Percentiles rank a stretch among this genome's conserved stretches.
phyloP scores from a whole-genome alignment of 2,329 filamentous ascomycete species.

The Colletotrichum sansevieriae region DNA sequence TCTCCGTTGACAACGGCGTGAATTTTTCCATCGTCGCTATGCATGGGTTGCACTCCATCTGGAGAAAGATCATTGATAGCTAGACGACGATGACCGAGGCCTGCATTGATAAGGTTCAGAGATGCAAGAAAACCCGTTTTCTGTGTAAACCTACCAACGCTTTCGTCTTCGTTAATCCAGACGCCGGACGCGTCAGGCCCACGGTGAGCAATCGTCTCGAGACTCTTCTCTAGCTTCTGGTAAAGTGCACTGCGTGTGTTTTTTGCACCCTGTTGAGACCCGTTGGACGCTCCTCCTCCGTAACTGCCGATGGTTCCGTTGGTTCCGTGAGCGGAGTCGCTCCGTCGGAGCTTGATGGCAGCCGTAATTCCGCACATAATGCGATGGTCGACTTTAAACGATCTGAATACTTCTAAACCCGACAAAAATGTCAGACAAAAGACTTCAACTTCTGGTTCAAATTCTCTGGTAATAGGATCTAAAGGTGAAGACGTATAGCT shows the following conservation, averaged over 20 bases:
- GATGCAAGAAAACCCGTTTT: not conserved
- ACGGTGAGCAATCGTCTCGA: constrained; percentile 46
- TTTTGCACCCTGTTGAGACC: not conserved
- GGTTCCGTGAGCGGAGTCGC: not conserved
- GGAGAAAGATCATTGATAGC: constrained; percentile 65
- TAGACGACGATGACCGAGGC: constrained; percentile 62
- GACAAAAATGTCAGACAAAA: no score
- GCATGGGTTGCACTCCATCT: constrained; percentile 60
- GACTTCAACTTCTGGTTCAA: no score
- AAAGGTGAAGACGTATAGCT: no score
- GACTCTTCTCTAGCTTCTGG: constrained; percentile 19
- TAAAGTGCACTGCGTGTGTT: not conserved
- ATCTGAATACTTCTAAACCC: not conserved
- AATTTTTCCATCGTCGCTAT: constrained; percentile 51
- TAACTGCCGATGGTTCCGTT: not conserved
- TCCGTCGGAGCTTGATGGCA: constrained; percentile 6
- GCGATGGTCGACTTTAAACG: not conserved
- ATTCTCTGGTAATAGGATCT: no score
- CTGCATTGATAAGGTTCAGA: constrained; percentile 25
- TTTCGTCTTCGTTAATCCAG: constrained; percentile 44
- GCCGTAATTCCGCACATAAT: constrained; percentile 39
- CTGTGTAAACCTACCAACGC: constrained; percentile 20
- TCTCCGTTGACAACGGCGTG: constrained; percentile 71
- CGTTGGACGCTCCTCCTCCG: not conserved
- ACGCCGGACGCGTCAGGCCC: constrained; percentile 49